phyloP scores from a whole-genome alignment of 345 rosid species.

The Psidium friedrichsthalianum region DNA sequence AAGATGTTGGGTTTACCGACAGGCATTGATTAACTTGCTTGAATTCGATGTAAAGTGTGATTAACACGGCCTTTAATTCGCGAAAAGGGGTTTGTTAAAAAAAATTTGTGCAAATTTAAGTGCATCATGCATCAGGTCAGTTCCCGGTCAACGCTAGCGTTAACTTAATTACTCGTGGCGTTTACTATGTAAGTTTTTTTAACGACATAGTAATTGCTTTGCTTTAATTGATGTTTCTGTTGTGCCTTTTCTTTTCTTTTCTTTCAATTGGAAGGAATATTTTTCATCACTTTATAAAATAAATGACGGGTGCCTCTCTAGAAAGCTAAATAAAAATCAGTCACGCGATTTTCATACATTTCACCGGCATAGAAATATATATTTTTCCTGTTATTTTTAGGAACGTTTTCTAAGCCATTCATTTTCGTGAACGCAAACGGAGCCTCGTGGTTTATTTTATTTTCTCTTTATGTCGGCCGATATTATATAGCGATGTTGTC shows the following conservation, averaged over 20 bases:
- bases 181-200: background rate
- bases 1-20: background rate
- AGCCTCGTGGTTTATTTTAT: no score
- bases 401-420: no score
- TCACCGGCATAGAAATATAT: no score
- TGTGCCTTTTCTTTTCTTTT: background rate
- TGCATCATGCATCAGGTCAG: background rate
- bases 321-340: background rate
- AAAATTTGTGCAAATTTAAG: background rate
- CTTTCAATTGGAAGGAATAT: background rate
- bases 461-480: no score
- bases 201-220: background rate
- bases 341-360: background rate
- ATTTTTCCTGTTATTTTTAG: no score
- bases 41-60: background rate
- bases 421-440: no score
- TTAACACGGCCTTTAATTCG: background rate
- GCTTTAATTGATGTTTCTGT: background rate
- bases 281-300: background rate
- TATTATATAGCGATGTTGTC: no score
- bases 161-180: background rate
- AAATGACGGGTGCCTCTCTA: background rate
- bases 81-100: background rate
- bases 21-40: background rate
- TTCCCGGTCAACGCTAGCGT: background rate